Percentiles rank a stretch among this genome's conserved stretches.
Conservation (phyloP, 345 rosid genomes). For the Rhodamnia rubescens region DNA sequence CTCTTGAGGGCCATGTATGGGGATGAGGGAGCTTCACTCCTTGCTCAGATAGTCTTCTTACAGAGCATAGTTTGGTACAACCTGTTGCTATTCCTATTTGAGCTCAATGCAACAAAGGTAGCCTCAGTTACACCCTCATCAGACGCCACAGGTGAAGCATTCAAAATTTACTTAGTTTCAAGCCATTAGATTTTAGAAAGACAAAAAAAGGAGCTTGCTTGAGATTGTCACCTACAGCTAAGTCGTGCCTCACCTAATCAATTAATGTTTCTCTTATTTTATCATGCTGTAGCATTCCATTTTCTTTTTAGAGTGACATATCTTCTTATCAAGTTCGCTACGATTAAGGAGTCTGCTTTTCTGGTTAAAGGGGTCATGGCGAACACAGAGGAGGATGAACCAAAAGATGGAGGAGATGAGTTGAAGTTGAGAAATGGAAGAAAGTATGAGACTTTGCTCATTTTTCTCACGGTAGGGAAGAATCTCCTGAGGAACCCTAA, state of each 20-base stretch:
- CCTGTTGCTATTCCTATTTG: conserved; percentile 58
- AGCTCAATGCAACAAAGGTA: conserved; percentile 43
- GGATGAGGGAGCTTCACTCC: conserved; percentile 34
- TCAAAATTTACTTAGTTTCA: background rate
- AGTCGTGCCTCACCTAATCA: conserved; percentile 9
- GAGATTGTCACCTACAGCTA: background rate
- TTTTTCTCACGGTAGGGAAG: conserved; percentile 52
- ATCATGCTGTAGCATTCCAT: background rate
- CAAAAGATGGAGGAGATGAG: conserved; percentile 36
- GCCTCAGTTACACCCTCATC: conserved; percentile 21
- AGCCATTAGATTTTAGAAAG: background rate
- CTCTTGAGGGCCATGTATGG: conserved; percentile 66
- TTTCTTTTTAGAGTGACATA: background rate
- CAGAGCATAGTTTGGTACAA: conserved; percentile 86
- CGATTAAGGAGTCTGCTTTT: background rate
- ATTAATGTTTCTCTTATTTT: background rate
- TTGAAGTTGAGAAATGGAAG: conserved; percentile 22
- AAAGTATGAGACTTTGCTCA: conserved; percentile 23
- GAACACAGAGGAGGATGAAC: conserved; percentile 28
- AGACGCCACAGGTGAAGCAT: conserved; percentile 37
- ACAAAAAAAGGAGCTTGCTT: background rate
- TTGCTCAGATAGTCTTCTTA: conserved; percentile 67
- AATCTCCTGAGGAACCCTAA: conserved; percentile 71
- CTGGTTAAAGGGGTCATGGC: conserved; percentile 15
- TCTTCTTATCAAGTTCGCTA: background rate